Evolutionary conservation across 805 yeast genomes (phyloP).

Genomic region (Saturnispora besseyi): DNA sequence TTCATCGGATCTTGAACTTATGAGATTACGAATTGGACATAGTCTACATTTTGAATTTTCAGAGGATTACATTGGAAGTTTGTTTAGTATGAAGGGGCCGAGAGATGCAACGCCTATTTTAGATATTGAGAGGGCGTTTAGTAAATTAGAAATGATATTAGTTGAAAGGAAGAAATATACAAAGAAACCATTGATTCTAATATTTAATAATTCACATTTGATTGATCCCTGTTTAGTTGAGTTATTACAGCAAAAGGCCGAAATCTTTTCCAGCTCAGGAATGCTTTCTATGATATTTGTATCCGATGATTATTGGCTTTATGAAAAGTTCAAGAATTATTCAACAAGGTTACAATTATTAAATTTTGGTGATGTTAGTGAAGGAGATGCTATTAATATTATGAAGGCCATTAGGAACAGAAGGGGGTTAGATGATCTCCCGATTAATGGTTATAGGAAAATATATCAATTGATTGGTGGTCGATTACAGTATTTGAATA

Average conservation of each 20-base stretch:
- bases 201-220: constrained; percentile 68
- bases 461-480: constrained; percentile 73
- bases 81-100: constrained; percentile 76
- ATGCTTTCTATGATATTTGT: constrained; percentile 59
- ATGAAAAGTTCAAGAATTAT: constrained; percentile 60
- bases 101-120: constrained; percentile 74
- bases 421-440: constrained; percentile 32
- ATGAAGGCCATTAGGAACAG: constrained; percentile 41
- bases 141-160: constrained; percentile 67
- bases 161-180: constrained; percentile 34
- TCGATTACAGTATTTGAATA: constrained; percentile 71
- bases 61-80: constrained; percentile 77
- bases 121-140: constrained; percentile 77
- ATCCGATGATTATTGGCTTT: constrained; percentile 82
- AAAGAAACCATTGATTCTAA: constrained; percentile 52
- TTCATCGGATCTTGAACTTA: constrained; percentile 78
- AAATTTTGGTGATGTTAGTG: constrained; percentile 53
- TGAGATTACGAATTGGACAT: constrained; percentile 65
- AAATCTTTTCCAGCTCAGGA: constrained; percentile 63
- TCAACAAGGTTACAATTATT: constrained; percentile 71
- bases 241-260: constrained; percentile 76
- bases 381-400: constrained; percentile 47
- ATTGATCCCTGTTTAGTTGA: constrained; percentile 68
- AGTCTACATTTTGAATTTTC: constrained; percentile 65
- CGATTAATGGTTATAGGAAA: constrained; percentile 26